Evolutionary conservation across 495 filamentous ascomycete species (phyloP).

Genomic region (Lasiosphaeris hirsuta): DNA sequence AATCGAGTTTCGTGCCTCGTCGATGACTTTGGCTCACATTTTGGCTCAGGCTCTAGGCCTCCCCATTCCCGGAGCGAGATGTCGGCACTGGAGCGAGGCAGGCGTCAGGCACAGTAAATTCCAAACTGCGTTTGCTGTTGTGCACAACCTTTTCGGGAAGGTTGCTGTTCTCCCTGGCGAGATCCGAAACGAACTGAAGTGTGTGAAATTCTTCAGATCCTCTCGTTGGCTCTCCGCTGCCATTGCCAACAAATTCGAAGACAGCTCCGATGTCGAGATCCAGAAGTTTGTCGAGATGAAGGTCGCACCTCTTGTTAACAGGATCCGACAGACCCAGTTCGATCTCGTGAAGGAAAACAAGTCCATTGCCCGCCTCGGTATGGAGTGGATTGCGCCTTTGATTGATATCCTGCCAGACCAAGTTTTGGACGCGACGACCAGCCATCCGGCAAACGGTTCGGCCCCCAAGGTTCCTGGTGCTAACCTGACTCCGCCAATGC

Average conservation of each 20-base stretch:
- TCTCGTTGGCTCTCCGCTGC: conserved; percentile 26
- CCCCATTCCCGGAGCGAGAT: conserved; percentile 18
- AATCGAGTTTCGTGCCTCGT: conserved; percentile 35
- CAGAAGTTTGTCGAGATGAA: conserved; percentile 12
- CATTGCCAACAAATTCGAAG: conserved; percentile 14
- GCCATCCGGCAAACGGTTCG: no score
- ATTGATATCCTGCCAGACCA: neutral
- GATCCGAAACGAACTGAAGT: conserved; percentile 22
- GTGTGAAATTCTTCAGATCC: conserved; percentile 20
- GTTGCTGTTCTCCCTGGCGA: conserved; percentile 24
- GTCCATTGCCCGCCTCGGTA: neutral
- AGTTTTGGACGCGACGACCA: no score
- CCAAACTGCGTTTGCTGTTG: conserved; percentile 13
- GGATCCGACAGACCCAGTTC: conserved; percentile 4
- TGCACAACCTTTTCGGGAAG: conserved; percentile 18
- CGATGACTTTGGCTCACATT: conserved; percentile 30
- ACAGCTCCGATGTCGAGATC: conserved; percentile 6
- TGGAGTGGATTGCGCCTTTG: conserved; percentile 6
- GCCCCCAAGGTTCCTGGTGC: no score
- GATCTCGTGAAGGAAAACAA: conserved; percentile 1
- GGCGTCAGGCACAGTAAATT: conserved; percentile 16
- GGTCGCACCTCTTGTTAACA: conserved; percentile 6
- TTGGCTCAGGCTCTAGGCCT: conserved; percentile 28
- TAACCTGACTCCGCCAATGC: no score
- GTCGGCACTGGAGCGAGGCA: conserved; percentile 22